These are phyloP conservation scores for Telfairia occidentalis DNA, from an alignment of 331 rosid species.

Conservation along the genomic window DNA sequence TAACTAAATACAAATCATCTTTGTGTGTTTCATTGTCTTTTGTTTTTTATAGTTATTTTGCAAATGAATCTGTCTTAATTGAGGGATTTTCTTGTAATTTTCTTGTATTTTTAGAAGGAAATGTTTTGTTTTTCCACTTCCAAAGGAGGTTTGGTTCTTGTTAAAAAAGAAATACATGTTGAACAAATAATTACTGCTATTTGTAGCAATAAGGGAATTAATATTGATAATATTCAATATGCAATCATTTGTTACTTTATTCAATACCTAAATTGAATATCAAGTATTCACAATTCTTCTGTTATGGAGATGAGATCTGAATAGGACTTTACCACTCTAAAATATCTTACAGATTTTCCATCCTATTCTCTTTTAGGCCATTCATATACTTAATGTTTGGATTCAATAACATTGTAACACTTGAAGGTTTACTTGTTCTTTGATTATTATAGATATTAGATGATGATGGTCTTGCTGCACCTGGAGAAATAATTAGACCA, in stretches of 20 bases:
- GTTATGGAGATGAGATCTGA: not conserved
- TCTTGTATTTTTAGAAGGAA: not conserved
- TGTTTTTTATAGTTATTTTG: no score
- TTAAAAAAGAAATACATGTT: no score
- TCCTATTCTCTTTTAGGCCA: not conserved
- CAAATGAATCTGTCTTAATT: no score
- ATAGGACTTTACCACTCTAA: not conserved
- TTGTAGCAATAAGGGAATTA: not conserved
- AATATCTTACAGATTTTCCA: not conserved
- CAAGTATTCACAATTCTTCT: not conserved
- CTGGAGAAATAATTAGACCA: slow-evolving; percentile 70
- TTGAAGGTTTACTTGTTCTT: not conserved
- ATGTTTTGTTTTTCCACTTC: no score
- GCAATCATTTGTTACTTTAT: not conserved
- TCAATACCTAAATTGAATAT: not conserved
- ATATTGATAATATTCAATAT: not conserved
- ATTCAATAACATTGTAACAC: not conserved
- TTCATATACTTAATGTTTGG: not conserved
- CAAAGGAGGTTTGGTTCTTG: no score
- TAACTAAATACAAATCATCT: not conserved
- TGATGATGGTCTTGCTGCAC: slow-evolving; percentile 91
- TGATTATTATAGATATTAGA: slow-evolving; percentile 50
- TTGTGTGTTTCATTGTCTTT: not conserved
- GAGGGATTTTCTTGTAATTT: no score
- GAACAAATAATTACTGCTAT: no score